phyloP scores from a whole-genome alignment of 164 flowering plant species.

The Magnolia officinalis region DNA sequence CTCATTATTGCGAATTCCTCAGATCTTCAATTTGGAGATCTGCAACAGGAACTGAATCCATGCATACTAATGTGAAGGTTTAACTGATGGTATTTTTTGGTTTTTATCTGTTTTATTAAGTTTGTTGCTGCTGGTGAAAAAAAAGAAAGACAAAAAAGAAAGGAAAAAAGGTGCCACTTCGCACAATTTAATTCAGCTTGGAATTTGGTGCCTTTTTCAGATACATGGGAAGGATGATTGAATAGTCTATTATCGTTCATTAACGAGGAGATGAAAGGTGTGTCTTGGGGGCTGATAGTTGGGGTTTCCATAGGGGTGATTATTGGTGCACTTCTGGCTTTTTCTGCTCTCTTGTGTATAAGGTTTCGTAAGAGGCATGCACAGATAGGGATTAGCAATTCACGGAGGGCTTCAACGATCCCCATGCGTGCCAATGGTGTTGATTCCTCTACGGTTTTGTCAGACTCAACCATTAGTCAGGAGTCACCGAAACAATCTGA shows the following conservation, averaged over 20 bases:
- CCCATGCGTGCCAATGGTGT: conserved; percentile 82
- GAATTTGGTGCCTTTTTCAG: neutral
- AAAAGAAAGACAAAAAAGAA: neutral
- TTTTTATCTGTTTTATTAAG: neutral
- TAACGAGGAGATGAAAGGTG: conserved; percentile 55
- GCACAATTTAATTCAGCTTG: neutral
- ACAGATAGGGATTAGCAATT: conserved; percentile 86
- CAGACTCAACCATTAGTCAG: conserved; percentile 78
- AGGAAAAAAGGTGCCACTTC: neutral
- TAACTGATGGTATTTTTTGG: neutral
- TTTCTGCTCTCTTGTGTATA: conserved; percentile 57
- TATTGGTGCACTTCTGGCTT: conserved; percentile 76
- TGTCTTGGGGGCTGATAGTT: conserved; percentile 70
- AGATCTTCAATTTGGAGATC: neutral
- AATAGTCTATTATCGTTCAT: neutral
- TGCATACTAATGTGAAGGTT: neutral
- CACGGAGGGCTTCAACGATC: conserved; percentile 65
- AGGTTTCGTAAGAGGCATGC: conserved; percentile 63
- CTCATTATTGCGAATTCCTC: neutral
- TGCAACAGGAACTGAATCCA: neutral
- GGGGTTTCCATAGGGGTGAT: conserved; percentile 91
- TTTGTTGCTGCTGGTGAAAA: neutral
- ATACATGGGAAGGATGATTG: neutral
- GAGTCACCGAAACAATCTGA: conserved; percentile 71
- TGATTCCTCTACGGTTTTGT: conserved; percentile 64